Evolutionary conservation across 73 alveolate genomes (phyloP).

Genomic region (Paramecium sexaurelia): DNA sequence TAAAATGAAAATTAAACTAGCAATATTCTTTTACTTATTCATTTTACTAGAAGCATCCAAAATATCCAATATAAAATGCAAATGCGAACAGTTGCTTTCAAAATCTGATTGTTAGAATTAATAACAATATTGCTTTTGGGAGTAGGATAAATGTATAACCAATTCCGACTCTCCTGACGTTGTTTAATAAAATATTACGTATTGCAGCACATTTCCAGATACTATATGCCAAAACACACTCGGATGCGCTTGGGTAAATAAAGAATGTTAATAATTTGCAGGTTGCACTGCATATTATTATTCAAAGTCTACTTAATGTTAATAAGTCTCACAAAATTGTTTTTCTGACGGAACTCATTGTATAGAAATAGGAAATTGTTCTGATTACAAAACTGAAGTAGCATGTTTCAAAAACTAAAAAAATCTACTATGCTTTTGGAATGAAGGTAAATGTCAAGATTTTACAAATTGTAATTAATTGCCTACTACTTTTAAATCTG

Average conservation of each 20-base stretch:
- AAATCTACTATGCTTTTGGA: background rate
- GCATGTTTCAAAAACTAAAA: background rate
- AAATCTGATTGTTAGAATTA: background rate
- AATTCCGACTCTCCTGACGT: background rate
- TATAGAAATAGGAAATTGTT: background rate
- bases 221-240: background rate
- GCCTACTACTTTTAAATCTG: background rate
- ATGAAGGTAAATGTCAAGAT: background rate
- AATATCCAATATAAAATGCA: background rate
- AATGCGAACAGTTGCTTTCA: background rate
- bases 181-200: background rate
- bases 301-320: background rate
- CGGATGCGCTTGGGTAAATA: constrained; percentile 10
- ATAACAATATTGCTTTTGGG: background rate
- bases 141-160: background rate
- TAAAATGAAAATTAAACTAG: background rate
- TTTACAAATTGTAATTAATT: background rate
- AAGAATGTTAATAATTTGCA: background rate
- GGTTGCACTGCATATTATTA: constrained; percentile 39
- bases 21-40: background rate
- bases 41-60: background rate
- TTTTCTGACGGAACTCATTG: background rate
- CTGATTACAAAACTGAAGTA: background rate
- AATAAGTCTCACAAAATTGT: background rate
- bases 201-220: background rate